Base-by-base conservation (phyloP, 257 asterid genomes). In the Phtheirospermum japonicum region DNA sequence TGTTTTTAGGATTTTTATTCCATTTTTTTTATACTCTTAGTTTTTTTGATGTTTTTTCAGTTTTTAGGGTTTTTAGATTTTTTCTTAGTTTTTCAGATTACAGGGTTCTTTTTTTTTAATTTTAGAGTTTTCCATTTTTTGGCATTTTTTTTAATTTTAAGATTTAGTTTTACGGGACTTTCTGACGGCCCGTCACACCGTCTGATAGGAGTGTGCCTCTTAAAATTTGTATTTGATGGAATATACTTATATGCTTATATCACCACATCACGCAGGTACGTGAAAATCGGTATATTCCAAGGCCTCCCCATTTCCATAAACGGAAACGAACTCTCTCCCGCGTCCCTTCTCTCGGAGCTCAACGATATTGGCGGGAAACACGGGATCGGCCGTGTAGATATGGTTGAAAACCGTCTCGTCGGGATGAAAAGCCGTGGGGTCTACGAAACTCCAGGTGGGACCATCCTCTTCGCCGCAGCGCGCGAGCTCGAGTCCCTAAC, bases 401-500 rank as follows among this genome's bases (percentile, higher is more conserved):
- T 92, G 93, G 97, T 89, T 53, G 99, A 92, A 61, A 89, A 92
- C 53, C 76, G 94, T 9, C 90, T 92, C 0, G 99, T 92, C 4
- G 99, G 97, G 16, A 92, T 92, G 99, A 92, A 92, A 73, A 92
- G 99, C 68, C 95, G 97, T 5, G 96, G 99, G 14, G 97, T 92
- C 7, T 89, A 92, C 34, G 99, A 92, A 79, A 85, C 97, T 19
- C 99, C 97, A 0, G 96, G 97, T 7, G 97, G 97, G 40, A 87
- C 99, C 2, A 85, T 92, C 76, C 91, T 93, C 65, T 93, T 79
- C 63, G 11, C 83, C 14, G 97, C 95, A 9, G 94, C 64, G 1
- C 85, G 81, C 2, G 99, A 93, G 55, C 96, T 93, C 0, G 99
- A 93, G 89, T 89, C 99, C 5, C 88, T 93, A 3, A 93, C 97